A percentile compares a stretch with the other conserved stretches of the same genome.
phyloP scores from a whole-genome alignment of 768 basidiomycete species.

The Tephrocybe rancida region DNA sequence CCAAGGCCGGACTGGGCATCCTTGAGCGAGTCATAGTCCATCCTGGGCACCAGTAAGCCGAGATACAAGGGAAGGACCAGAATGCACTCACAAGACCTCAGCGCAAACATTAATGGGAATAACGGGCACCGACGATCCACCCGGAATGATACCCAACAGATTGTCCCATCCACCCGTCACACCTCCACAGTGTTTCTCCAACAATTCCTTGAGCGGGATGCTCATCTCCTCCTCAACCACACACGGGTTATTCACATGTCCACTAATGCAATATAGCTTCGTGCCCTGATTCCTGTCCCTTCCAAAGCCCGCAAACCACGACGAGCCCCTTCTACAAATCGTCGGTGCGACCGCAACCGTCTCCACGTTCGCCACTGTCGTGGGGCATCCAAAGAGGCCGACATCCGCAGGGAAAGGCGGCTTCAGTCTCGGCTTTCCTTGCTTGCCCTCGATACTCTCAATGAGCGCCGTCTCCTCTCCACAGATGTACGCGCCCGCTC shows the following conservation, averaged over 20 bases:
- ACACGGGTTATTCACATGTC: slow-evolving; percentile 98
- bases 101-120: slow-evolving; percentile 81
- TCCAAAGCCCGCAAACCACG: slow-evolving; percentile 94
- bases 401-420: slow-evolving; percentile 99
- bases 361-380: slow-evolving; percentile 98
- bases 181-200: slow-evolving; percentile 98
- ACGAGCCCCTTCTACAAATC: slow-evolving; percentile 84
- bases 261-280: slow-evolving; percentile 96
- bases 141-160: slow-evolving; percentile 93
- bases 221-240: slow-evolving; percentile 99
- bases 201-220: slow-evolving; percentile 88
- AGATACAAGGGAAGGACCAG: background rate
- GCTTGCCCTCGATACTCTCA: slow-evolving; percentile 96
- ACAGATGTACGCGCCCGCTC: slow-evolving; percentile 98
- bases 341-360: slow-evolving; percentile 98
- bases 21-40: slow-evolving; percentile 98
- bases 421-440: slow-evolving; percentile 96
- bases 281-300: slow-evolving; percentile 92
- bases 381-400: slow-evolving; percentile 95
- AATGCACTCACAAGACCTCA: slow-evolving; percentile 79
- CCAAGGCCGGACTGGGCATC: slow-evolving; percentile 96
- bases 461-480: slow-evolving; percentile 99
- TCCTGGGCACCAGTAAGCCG: slow-evolving; percentile 47
- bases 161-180: slow-evolving; percentile 96
- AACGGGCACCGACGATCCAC: slow-evolving; percentile 93